Percentiles rank a stretch among this genome's conserved stretches.
These are phyloP conservation scores for Stachybotrys elegans DNA, from an alignment of 2,329 filamentous ascomycete genomes.

Conservation along the genomic window DNA sequence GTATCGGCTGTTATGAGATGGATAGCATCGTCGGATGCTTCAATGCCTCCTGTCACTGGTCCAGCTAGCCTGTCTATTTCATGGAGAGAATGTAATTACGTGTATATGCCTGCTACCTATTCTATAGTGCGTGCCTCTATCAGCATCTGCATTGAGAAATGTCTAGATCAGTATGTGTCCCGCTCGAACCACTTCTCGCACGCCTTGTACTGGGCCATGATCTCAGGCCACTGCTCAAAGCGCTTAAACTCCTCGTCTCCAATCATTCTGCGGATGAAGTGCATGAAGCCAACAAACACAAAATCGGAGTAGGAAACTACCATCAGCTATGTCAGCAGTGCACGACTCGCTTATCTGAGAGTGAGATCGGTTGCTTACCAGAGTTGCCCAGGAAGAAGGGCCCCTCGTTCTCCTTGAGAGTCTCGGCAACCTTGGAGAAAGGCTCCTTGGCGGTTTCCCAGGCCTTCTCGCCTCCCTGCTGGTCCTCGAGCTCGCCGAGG, in stretches of 20 bases:
- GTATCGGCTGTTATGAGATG: too few relatives aligned
- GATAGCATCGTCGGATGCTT: too few relatives aligned
- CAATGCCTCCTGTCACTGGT: too few relatives aligned
- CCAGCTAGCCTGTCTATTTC: too few relatives aligned
- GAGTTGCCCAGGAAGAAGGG: constrained; percentile 1
- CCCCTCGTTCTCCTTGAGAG: not conserved
- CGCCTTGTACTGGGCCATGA: not conserved
- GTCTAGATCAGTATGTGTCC: not conserved
- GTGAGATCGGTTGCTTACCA: too few relatives aligned
- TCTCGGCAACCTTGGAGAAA: not conserved
- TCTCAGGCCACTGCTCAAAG: constrained; percentile 1
- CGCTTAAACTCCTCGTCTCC: constrained; percentile 1
- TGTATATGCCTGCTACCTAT: too few relatives aligned
- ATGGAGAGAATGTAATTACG: too few relatives aligned
- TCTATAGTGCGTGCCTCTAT: too few relatives aligned
- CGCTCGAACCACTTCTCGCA: not conserved
- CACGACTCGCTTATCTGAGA: too few relatives aligned
- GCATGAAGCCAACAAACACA: not conserved
- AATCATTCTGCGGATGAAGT: not conserved
- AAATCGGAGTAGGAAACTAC: constrained; percentile 1
- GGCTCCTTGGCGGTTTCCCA: not conserved
- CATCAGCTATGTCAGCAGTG: too few relatives aligned
- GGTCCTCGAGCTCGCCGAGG: not conserved
- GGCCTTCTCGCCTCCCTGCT: not conserved
- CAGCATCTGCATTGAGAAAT: not conserved